Evolutionary conservation across 352 stramenopile species (phyloP).

Genomic region (Pythium aristosporum): DNA sequence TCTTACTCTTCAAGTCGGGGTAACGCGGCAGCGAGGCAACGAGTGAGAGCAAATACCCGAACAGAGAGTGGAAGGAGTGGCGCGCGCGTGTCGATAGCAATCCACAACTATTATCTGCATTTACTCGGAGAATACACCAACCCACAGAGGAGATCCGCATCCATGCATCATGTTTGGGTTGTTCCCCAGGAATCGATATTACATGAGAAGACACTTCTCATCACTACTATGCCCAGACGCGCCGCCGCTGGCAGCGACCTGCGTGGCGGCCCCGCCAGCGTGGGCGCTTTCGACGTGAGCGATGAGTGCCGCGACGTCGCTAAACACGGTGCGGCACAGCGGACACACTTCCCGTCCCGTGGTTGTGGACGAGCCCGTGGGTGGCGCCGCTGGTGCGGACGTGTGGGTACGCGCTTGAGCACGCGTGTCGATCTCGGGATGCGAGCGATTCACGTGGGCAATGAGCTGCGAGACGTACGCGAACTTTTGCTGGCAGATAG

Average conservation of each 20-base stretch:
- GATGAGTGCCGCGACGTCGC: slow-evolving; percentile 54
- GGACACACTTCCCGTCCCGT: slow-evolving; percentile 56
- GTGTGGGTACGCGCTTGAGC: background rate
- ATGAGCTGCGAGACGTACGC: slow-evolving; percentile 71
- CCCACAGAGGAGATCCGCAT: background rate
- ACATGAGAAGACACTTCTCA: slow-evolving; percentile 70
- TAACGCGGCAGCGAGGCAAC: background rate
- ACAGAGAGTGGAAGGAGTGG: background rate
- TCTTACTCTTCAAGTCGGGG: slow-evolving; percentile 94
- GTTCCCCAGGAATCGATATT: background rate
- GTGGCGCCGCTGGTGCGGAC: slow-evolving; percentile 3
- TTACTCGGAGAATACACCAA: slow-evolving; percentile 3
- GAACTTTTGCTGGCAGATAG: slow-evolving; percentile 76
- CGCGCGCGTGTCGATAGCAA: slow-evolving; percentile 7
- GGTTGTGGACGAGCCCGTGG: background rate
- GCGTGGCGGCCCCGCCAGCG: slow-evolving; percentile 11
- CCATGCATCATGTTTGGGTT: background rate
- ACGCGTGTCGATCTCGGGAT: slow-evolving; percentile 45
- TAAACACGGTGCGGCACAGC: slow-evolving; percentile 61
- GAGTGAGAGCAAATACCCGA: background rate
- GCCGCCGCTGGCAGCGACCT: slow-evolving; percentile 10
- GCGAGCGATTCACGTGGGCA: slow-evolving; percentile 67
- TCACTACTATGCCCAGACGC: slow-evolving; percentile 26
- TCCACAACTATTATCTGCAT: slow-evolving; percentile 2
- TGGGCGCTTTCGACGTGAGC: slow-evolving; percentile 61